Conservation (phyloP, 192 early-diverging fungal species). For the Backusella tuberculispora region DNA sequence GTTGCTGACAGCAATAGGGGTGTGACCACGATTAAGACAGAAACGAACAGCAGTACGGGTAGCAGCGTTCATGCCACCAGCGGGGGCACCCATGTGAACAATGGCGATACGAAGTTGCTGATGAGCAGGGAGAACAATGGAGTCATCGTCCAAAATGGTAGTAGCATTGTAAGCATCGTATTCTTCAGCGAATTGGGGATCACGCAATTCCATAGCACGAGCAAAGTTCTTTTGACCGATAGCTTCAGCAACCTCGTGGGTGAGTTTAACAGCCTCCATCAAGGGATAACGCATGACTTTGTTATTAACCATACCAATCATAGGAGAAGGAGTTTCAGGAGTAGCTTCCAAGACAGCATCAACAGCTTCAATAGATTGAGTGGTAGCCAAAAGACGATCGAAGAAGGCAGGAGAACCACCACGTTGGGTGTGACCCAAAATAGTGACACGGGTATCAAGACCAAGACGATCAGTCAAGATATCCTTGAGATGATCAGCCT, state of each 20-base stretch:
- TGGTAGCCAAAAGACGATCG: constrained; percentile 92
- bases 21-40: constrained; percentile 87
- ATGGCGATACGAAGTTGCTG: constrained; percentile 85
- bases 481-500: constrained; percentile 81
- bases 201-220: constrained; percentile 88
- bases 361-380: constrained; percentile 94
- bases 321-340: constrained; percentile 84
- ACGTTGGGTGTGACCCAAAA: constrained; percentile 93
- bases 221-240: constrained; percentile 85
- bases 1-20: constrained; percentile 87
- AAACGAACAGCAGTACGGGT: constrained; percentile 85
- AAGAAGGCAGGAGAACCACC: constrained; percentile 90
- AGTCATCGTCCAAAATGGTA: constrained; percentile 46
- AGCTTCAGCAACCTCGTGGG: constrained; percentile 83
- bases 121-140: constrained; percentile 37
- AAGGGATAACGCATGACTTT: constrained; percentile 83
- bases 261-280: constrained; percentile 92
- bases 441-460: constrained; percentile 94
- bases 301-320: constrained; percentile 94
- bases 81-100: constrained; percentile 93
- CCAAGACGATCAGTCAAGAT: constrained; percentile 77
- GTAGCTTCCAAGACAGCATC: constrained; percentile 87
- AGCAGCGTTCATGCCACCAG: constrained; percentile 97
- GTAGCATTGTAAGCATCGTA: constrained; percentile 67
- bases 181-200: constrained; percentile 79